Conservation (phyloP, 2,329 filamentous ascomycete genomes). For the Atkinsonella texensis region DNA sequence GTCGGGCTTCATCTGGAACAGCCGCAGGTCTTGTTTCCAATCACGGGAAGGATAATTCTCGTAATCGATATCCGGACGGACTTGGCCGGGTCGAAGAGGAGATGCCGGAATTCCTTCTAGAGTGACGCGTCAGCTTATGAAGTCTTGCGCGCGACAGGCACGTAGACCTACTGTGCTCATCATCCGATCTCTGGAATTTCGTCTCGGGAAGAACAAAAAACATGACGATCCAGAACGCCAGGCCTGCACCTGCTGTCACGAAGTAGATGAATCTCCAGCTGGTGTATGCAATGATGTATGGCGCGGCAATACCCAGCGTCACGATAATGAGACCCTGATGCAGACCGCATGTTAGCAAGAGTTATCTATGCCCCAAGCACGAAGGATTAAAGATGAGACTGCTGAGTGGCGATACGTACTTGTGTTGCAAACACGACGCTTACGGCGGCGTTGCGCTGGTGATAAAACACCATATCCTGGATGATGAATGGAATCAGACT, state of each 20-base stretch:
- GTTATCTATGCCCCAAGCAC: no score
- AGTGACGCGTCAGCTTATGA: background rate
- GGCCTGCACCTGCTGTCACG: background rate
- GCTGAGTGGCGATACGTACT: background rate
- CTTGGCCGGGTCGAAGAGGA: background rate
- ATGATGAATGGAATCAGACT: conserved; percentile 4
- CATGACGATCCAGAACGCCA: background rate
- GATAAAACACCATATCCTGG: conserved; percentile 3
- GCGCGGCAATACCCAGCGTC: background rate
- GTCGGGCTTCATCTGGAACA: background rate
- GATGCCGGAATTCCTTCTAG: background rate
- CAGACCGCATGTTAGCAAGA: background rate
- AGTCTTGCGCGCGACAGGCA: background rate
- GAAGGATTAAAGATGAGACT: no score
- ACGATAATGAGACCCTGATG: conserved; percentile 1
- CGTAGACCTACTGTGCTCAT: background rate
- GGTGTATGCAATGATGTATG: conserved; percentile 1
- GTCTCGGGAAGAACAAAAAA: conserved; percentile 3
- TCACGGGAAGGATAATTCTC: background rate
- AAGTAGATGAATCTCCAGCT: conserved; percentile 4
- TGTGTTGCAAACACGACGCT: conserved; percentile 1
- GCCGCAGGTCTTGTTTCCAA: background rate
- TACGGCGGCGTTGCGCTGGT: conserved; percentile 2
- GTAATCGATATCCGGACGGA: background rate
- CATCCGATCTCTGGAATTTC: background rate